phyloP scores from a whole-genome alignment of 2,329 filamentous ascomycete genomes.

The Furcasterigmium furcatum region DNA sequence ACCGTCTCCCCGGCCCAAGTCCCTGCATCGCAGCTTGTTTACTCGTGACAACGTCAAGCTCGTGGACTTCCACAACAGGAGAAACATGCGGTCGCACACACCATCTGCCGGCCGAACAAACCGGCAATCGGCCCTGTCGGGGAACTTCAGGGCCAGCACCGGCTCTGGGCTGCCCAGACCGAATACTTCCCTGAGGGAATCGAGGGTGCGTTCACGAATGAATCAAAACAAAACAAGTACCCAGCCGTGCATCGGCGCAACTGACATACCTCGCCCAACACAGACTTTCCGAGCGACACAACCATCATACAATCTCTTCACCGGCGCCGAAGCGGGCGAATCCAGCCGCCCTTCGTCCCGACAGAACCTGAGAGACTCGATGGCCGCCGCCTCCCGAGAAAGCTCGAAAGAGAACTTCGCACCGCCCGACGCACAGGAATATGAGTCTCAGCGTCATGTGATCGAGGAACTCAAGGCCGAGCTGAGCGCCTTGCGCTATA shows the following conservation, averaged over 20 bases:
- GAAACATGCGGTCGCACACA: slow-evolving; percentile 21
- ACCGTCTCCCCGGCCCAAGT: slow-evolving; percentile 2
- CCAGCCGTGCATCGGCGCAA: neutral
- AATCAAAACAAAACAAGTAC: slow-evolving; percentile 4
- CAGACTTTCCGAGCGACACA: slow-evolving; percentile 46
- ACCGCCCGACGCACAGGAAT: slow-evolving; percentile 55
- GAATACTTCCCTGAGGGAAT: slow-evolving; percentile 29
- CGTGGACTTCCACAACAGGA: slow-evolving; percentile 17
- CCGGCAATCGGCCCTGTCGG: slow-evolving; percentile 23
- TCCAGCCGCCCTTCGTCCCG: slow-evolving; percentile 32
- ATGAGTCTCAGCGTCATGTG: slow-evolving; percentile 52
- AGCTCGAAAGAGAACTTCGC: slow-evolving; percentile 59
- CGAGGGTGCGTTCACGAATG: slow-evolving; percentile 30
- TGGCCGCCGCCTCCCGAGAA: slow-evolving; percentile 48
- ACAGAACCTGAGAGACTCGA: slow-evolving; percentile 35
- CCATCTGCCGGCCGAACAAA: slow-evolving; percentile 21
- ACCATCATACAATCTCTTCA: slow-evolving; percentile 57
- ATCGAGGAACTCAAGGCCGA: slow-evolving; percentile 85
- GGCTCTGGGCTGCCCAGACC: slow-evolving; percentile 32
- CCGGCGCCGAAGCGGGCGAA: slow-evolving; percentile 42
- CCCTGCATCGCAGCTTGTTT: neutral
- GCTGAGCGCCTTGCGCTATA: slow-evolving; percentile 83
- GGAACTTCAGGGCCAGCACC: slow-evolving; percentile 29
- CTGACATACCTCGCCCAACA: slow-evolving; percentile 29
- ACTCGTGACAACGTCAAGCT: slow-evolving; percentile 5